Evolutionary conservation across 768 basidiomycete genomes (phyloP).

Genomic region (Phlebiopsis gigantea): DNA sequence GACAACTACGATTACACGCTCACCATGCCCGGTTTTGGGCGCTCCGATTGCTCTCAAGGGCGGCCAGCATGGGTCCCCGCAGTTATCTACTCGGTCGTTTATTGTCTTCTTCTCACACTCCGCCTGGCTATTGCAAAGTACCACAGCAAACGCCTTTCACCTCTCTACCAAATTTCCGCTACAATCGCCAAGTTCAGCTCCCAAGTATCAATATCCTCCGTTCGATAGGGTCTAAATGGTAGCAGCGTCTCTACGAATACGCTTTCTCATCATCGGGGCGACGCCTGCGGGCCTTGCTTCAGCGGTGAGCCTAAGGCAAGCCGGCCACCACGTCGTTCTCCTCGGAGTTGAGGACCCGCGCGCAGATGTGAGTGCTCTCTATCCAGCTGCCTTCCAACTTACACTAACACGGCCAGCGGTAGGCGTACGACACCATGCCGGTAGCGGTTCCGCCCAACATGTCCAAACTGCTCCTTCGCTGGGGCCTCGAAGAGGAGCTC

Average conservation of each 20-base stretch:
- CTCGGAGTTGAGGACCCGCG: slow-evolving; percentile 27
- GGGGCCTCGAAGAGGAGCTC: slow-evolving; percentile 46
- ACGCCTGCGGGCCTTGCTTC: slow-evolving; percentile 30
- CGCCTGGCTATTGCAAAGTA: no score
- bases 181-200: no score
- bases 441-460: slow-evolving; percentile 47
- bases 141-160: no score
- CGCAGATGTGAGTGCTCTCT: slow-evolving; percentile 19
- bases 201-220: no score
- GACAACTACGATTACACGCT: no score
- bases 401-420: neutral
- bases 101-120: no score
- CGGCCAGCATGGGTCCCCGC: no score
- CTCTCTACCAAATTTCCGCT: no score
- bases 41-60: no score
- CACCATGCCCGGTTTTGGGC: no score
- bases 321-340: slow-evolving; percentile 32
- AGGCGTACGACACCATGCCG: neutral
- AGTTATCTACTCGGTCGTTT: no score
- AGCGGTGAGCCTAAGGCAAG: slow-evolving; percentile 29
- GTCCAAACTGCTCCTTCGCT: slow-evolving; percentile 46
- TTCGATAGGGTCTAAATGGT: no score
- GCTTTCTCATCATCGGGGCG: slow-evolving; percentile 31
- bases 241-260: slow-evolving; percentile 21
- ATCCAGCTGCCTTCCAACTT: neutral